Percentiles rank a stretch among this genome's conserved stretches.
These are phyloP conservation scores for Salmacisia buchloeana DNA, from an alignment of 1,284 basidiomycete species.

Conservation along the genomic window DNA sequence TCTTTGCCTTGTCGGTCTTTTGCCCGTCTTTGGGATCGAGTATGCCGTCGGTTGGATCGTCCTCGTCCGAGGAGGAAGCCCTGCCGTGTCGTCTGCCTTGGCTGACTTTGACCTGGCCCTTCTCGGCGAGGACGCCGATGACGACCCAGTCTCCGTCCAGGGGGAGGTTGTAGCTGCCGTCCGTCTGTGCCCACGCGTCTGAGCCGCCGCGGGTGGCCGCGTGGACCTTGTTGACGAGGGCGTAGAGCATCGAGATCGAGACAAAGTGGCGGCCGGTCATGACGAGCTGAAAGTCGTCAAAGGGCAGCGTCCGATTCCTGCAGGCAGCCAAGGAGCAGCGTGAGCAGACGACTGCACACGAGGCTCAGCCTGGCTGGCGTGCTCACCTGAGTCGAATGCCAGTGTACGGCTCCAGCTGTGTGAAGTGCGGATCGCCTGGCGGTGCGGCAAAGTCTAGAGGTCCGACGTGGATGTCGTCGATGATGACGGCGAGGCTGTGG, in stretches of 20 bases:
- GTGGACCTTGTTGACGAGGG: conserved; percentile 46
- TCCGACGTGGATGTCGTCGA: background rate
- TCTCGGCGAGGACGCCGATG: conserved; percentile 79
- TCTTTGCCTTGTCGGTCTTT: conserved; percentile 29
- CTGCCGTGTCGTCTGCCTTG: conserved; percentile 15
- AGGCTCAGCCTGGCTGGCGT: background rate
- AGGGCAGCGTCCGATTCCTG: background rate
- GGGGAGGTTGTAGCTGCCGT: conserved; percentile 73
- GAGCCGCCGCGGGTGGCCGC: background rate
- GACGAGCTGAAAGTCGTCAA: conserved; percentile 70
- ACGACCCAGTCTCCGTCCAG: conserved; percentile 86
- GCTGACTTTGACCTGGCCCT: conserved; percentile 65
- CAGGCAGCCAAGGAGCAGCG: background rate
- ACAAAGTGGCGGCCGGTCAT: conserved; percentile 78
- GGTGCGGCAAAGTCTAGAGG: background rate
- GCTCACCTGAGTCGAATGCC: conserved; percentile 1
- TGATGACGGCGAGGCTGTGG: background rate
- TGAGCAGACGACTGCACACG: background rate
- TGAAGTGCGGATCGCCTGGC: background rate
- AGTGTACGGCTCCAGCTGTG: background rate
- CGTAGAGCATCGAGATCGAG: conserved; percentile 80
- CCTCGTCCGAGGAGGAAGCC: background rate
- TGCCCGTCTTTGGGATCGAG: conserved; percentile 21
- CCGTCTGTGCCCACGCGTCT: background rate
- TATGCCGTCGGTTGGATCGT: conserved; percentile 6